Conservation (phyloP, 73 alveolate genomes). For the Paramecium sexaurelia region DNA sequence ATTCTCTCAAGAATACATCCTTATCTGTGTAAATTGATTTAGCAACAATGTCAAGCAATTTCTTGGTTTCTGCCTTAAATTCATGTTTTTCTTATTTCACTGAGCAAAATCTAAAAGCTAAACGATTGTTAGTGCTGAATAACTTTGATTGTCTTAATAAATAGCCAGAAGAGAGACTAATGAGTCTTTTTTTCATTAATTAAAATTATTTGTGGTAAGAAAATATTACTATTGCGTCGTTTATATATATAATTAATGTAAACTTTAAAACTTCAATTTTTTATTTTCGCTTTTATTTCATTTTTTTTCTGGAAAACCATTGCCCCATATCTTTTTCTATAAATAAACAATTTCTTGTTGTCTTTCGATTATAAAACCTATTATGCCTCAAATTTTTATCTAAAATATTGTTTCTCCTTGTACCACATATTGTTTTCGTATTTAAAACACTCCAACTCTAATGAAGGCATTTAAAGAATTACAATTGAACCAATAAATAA, state of each 20-base stretch:
- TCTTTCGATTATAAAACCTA: not conserved
- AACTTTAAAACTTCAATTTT: not conserved
- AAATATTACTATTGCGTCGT: not conserved
- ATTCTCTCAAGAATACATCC: conserved; percentile 84
- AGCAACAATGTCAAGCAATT: conserved; percentile 84
- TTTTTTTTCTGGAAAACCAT: not conserved
- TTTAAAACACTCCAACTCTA: not conserved
- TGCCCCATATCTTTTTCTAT: not conserved
- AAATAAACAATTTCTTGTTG: not conserved
- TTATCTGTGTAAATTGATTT: conserved; percentile 83
- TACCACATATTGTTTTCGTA: not conserved
- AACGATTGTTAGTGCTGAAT: not conserved
- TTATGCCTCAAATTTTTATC: not conserved
- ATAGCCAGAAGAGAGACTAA: not conserved
- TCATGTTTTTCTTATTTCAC: conserved; percentile 15
- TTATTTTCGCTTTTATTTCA: not conserved
- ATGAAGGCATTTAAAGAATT: not conserved
- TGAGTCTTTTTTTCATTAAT: not conserved
- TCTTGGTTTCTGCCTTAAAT: conserved; percentile 85
- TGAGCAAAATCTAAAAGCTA: not conserved
- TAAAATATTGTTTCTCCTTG: not conserved
- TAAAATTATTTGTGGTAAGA: not conserved
- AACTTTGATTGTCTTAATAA: not conserved
- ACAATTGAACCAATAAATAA: not conserved
- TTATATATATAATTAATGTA: no score